A percentile compares a stretch with the other conserved stretches of the same genome.
Evolutionary conservation across 2,329 filamentous ascomycete genomes (phyloP).

Genomic region (Graphiopsis chlorocephala): DNA sequence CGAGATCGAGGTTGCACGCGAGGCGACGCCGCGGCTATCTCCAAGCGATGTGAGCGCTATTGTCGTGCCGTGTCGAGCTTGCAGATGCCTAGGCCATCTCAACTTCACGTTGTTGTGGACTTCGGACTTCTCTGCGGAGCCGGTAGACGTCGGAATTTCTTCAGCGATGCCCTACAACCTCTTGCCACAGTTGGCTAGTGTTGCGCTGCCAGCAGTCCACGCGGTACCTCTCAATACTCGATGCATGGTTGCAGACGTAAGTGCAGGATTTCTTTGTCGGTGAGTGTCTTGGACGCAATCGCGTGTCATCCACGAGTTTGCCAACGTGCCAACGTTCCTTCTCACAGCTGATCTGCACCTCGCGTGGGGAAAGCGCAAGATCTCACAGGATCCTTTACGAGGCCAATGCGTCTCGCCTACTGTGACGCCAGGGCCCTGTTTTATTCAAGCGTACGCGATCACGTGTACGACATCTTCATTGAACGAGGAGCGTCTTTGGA

Average conservation of each 20-base stretch:
- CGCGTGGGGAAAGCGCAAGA: background rate
- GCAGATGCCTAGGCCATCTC: background rate
- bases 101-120: background rate
- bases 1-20: background rate
- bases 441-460: background rate
- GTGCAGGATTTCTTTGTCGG: background rate
- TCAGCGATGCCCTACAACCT: background rate
- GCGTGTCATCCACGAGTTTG: background rate
- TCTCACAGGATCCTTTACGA: background rate
- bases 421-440: background rate
- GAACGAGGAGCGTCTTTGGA: background rate
- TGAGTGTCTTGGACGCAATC: background rate
- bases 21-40: background rate
- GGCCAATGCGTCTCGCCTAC: background rate
- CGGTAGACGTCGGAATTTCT: background rate
- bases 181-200: background rate
- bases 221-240: background rate
- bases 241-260: background rate
- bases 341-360: background rate
- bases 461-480: background rate
- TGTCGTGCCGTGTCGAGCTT: background rate
- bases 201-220: background rate
- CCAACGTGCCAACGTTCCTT: too few species aligned
- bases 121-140: constrained; percentile 6
- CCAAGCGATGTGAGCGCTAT: background rate